These are phyloP conservation scores for Mycena vitilis DNA, from an alignment of 768 basidiomycete species.

Conservation along the genomic window DNA sequence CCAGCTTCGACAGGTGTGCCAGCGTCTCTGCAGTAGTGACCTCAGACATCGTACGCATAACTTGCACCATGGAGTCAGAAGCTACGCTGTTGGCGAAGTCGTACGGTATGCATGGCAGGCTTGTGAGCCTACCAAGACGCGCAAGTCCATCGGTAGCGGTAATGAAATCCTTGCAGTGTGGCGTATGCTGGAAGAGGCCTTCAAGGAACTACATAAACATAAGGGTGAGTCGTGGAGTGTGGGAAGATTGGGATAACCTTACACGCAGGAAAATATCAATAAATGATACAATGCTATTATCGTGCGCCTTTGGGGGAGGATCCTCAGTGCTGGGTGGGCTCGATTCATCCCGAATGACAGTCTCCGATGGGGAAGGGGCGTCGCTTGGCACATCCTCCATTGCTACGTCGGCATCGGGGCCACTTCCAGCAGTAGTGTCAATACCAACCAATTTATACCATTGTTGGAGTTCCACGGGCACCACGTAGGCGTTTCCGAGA, in stretches of 20 bases:
- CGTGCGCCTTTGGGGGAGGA: constrained; percentile 64
- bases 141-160: constrained; percentile 77
- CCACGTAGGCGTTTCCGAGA: constrained; percentile 69
- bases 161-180: constrained; percentile 93
- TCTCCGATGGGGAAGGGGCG: constrained; percentile 36
- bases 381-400: constrained; percentile 59
- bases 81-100: constrained; percentile 88
- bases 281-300: constrained; percentile 81
- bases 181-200: constrained; percentile 92
- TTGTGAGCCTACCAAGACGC: constrained; percentile 79
- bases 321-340: constrained; percentile 46
- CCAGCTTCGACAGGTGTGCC: constrained; percentile 73
- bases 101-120: constrained; percentile 88
- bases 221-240: constrained; percentile 17
- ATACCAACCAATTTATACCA: constrained; percentile 72
- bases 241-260: constrained; percentile 45
- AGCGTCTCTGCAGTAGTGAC: constrained; percentile 84
- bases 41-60: constrained; percentile 90
- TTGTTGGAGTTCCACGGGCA: constrained; percentile 68
- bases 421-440: constrained; percentile 21
- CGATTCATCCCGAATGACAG: constrained; percentile 34
- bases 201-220: constrained; percentile 79
- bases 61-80: constrained; percentile 88
- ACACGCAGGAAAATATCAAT: constrained; percentile 86
- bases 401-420: constrained; percentile 50